These are phyloP conservation scores for Calonectria honghensis DNA, from an alignment of 2,329 filamentous ascomycete genomes.

Conservation along the genomic window DNA sequence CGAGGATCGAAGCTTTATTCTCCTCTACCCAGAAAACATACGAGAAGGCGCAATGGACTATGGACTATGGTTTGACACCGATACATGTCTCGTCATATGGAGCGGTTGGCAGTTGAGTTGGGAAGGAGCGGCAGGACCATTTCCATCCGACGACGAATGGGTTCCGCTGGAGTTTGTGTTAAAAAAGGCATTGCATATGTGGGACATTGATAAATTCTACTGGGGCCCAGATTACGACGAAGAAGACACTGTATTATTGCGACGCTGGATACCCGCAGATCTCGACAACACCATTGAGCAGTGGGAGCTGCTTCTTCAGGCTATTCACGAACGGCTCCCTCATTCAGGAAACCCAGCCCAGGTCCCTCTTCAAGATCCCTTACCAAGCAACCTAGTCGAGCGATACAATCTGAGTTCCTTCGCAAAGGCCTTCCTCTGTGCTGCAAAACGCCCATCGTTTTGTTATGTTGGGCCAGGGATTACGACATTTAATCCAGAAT, in stretches of 20 bases:
- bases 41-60: background rate
- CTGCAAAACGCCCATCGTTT: background rate
- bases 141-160: background rate
- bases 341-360: background rate
- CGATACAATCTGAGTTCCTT: background rate
- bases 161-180: background rate
- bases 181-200: background rate
- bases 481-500: background rate
- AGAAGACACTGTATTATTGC: background rate
- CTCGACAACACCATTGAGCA: background rate
- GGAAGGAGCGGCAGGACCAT: background rate
- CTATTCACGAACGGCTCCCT: background rate
- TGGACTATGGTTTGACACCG: background rate
- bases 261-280: background rate
- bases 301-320: background rate
- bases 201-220: background rate
- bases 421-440: conserved; percentile 3
- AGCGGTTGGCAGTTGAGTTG: background rate
- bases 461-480: background rate
- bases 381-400: background rate
- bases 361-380: background rate
- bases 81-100: conserved; percentile 5
- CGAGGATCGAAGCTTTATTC: background rate
- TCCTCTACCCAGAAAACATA: background rate
- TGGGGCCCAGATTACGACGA: background rate